A percentile compares a stretch with the other conserved stretches of the same genome.
Evolutionary conservation across 2,329 filamentous ascomycete species (phyloP).

Genomic region (Penicillium glabrum): DNA sequence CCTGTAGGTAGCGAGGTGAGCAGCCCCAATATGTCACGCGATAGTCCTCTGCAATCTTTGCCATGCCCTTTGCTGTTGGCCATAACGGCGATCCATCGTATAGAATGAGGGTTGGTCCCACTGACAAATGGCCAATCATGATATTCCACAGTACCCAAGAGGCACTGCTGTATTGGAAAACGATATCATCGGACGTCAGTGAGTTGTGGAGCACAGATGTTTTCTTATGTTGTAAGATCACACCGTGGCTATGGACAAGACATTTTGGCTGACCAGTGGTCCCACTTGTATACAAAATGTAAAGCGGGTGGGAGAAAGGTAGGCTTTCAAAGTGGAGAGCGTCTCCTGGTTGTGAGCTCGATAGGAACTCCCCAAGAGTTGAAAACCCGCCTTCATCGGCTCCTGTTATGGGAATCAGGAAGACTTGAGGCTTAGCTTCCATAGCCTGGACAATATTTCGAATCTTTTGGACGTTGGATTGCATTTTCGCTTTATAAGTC

Average conservation of each 20-base stretch:
- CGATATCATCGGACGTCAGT: conserved; percentile 38
- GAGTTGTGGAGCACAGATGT: conserved; percentile 46
- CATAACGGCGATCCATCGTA: conserved; percentile 48
- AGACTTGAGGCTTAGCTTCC: conserved; percentile 18
- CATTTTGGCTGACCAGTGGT: conserved; percentile 48
- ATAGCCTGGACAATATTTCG: conserved; percentile 31
- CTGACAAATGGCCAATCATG: conserved; percentile 45
- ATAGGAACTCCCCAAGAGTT: conserved; percentile 21
- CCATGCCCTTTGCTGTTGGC: conserved; percentile 37
- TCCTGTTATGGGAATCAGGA: conserved; percentile 20
- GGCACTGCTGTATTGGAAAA: conserved; percentile 49
- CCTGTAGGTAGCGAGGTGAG: conserved; percentile 46
- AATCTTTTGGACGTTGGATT: conserved; percentile 33
- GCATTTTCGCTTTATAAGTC: conserved; percentile 41
- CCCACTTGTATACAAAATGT: conserved; percentile 46
- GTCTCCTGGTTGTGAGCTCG: conserved; percentile 18
- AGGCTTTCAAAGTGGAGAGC: conserved; percentile 38
- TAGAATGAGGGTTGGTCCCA: conserved; percentile 43
- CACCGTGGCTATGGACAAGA: conserved; percentile 47
- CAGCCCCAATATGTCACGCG: conserved; percentile 39
- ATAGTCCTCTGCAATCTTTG: conserved; percentile 13
- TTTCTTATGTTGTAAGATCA: conserved; percentile 47
- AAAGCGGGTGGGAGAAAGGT: conserved; percentile 43
- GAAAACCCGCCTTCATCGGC: conserved; percentile 21
- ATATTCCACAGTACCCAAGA: conserved; percentile 51